Percentiles rank a stretch among this genome's conserved stretches.
These are phyloP conservation scores for Rhodosporidiobolus sp. DNA, from an alignment of 768 basidiomycete genomes.

Conservation along the genomic window DNA sequence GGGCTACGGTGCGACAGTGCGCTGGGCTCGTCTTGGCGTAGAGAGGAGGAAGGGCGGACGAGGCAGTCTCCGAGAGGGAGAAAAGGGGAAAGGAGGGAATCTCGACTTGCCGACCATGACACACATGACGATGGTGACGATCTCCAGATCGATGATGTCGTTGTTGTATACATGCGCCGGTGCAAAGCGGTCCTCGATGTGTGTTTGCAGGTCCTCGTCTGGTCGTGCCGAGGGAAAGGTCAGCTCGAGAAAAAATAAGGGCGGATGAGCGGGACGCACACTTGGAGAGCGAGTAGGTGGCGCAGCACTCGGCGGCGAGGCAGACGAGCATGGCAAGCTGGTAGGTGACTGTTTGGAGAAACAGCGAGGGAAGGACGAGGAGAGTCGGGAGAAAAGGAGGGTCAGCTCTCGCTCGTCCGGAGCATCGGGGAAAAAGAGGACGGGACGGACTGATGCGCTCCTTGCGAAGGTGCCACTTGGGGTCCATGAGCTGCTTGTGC, in stretches of 20 bases:
- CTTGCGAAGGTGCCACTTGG: constrained; percentile 29
- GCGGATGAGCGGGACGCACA: neutral
- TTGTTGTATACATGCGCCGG: constrained; percentile 38
- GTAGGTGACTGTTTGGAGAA: constrained; percentile 31
- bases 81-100: neutral
- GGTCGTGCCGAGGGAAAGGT: neutral
- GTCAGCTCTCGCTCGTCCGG: too few relatives aligned
- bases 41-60: too few relatives aligned
- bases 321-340: constrained; percentile 42
- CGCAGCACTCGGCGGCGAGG: constrained; percentile 40
- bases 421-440: neutral
- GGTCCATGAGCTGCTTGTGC: constrained; percentile 25
- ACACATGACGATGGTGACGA: constrained; percentile 37
- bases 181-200: constrained; percentile 24
- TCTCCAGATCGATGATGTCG: constrained; percentile 36
- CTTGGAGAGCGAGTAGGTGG: constrained; percentile 36
- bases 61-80: too few relatives aligned
- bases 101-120: constrained; percentile 31
- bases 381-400: neutral
- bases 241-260: neutral
- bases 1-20: too few relatives aligned
- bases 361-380: neutral
- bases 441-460: constrained; percentile 31
- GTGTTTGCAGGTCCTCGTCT: constrained; percentile 34
- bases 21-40: too few relatives aligned